Evolutionary conservation across 2,329 filamentous ascomycete species (phyloP), one percentile per base, ranked within the genome.

Genomic region (Raffaelea ambrosiae): DNA sequence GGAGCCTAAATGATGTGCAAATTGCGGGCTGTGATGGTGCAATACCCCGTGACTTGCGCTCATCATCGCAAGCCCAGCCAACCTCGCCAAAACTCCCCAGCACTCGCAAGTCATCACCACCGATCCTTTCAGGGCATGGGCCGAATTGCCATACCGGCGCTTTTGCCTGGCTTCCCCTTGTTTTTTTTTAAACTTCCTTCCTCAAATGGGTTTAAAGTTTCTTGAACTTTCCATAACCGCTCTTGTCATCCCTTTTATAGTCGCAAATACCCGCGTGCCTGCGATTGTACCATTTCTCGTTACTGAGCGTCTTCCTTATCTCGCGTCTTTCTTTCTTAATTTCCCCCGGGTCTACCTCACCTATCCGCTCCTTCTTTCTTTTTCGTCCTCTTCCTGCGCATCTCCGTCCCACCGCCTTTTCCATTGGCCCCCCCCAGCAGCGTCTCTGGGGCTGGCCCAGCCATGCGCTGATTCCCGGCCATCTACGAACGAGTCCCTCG

Each of bases 31-130:
- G 57, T 63, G 69, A 80, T 80, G 74, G 71, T 74, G 77, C 74
- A 71, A 81, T 80, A 74, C 63, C 76, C 69, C 75, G 75, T 79
- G 76, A 79, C 70, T 49, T 54, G 47, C 19, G 29, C 46, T 50
- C 52, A 49, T 50, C 49, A 39, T 45, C 18, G 22, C 33, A 39
- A 33, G 22, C 26, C 14, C 33, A 45, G 23, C 40, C n/a, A 46
- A 21, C 18, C 21, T 31, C 44, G 39, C 36, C 13, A 20, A 29
- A 29, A 46, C n/a, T 18, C 26, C 43, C 14, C 35, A 5, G 16
- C 16, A 19, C 14, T 14, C 16, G 14, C 13, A n/a, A 14, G 14
- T 14, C 35, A 38, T 38, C 35, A 19, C 16, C 35, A 38, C 13
- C 35, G 35, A 38, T 38, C 35, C 35, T 19, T 19, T 38, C 18